These are phyloP conservation scores for Podaxis sp. DNA, from an alignment of 768 basidiomycete genomes.

Conservation along the genomic window DNA sequence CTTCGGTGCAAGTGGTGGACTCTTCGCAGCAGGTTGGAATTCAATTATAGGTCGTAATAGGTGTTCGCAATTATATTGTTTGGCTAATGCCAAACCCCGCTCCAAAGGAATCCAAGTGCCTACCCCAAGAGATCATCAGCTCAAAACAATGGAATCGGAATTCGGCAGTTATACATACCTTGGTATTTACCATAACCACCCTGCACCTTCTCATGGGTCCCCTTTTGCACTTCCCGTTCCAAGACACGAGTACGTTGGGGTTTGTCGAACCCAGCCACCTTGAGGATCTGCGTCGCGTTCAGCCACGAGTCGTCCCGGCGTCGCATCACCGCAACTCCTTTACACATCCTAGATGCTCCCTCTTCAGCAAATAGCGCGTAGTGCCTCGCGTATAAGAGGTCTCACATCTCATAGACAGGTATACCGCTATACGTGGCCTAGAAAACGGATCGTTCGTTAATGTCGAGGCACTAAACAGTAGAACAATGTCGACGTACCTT, in stretches of 20 bases:
- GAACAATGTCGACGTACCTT: slow-evolving; percentile 51
- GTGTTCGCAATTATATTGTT: slow-evolving; percentile 89
- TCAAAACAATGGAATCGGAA: slow-evolving; percentile 18
- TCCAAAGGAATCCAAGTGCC: slow-evolving; percentile 99
- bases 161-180: slow-evolving; percentile 51
- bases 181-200: slow-evolving; percentile 99
- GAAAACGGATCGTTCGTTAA: slow-evolving; percentile 26
- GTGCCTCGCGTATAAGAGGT: slow-evolving; percentile 33
- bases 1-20: slow-evolving; percentile 94
- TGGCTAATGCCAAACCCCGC: slow-evolving; percentile 80
- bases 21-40: slow-evolving; percentile 85
- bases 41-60: slow-evolving; percentile 92
- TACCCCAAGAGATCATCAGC: slow-evolving; percentile 30
- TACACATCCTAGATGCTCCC: slow-evolving; percentile 68
- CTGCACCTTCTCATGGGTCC: slow-evolving; percentile 98
- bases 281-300: slow-evolving; percentile 98
- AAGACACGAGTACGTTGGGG: slow-evolving; percentile 96
- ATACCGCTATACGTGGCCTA: slow-evolving; percentile 94
- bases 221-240: slow-evolving; percentile 98
- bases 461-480: slow-evolving; percentile 13
- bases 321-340: slow-evolving; percentile 96
- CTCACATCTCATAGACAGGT: slow-evolving; percentile 90
- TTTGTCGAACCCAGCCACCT: slow-evolving; percentile 99
- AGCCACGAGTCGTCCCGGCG: slow-evolving; percentile 95
- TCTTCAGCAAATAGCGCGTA: slow-evolving; percentile 34